Conservation (phyloP, 192 early-diverging fungal genomes). For the Coemansia sp. region DNA sequence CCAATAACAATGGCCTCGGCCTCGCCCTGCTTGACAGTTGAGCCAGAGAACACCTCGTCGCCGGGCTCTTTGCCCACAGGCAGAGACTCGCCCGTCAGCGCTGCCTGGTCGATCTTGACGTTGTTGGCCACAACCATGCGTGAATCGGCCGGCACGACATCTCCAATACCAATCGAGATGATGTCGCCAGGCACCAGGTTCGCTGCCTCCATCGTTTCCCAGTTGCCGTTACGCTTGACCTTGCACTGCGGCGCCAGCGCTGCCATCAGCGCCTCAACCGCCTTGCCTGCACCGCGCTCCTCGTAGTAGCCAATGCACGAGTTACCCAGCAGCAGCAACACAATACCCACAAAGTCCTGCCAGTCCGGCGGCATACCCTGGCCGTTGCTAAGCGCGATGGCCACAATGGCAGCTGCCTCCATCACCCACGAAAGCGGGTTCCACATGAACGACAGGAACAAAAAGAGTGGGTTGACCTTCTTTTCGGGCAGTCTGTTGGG, state of each 20-base stretch:
- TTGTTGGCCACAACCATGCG: slow-evolving; percentile 70
- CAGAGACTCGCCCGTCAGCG: slow-evolving; percentile 73
- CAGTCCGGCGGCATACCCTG: slow-evolving; percentile 70
- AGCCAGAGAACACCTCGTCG: slow-evolving; percentile 76
- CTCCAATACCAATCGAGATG: slow-evolving; percentile 81
- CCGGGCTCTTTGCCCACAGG: slow-evolving; percentile 68
- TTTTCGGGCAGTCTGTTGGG: slow-evolving; percentile 71
- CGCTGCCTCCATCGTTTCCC: slow-evolving; percentile 74
- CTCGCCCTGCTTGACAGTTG: slow-evolving; percentile 79
- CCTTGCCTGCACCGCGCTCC: slow-evolving; percentile 87
- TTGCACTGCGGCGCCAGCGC: slow-evolving; percentile 86
- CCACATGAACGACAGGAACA: slow-evolving; percentile 87
- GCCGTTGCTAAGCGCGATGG: slow-evolving; percentile 75
- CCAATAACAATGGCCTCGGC: slow-evolving; percentile 76
- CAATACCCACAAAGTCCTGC: slow-evolving; percentile 83
- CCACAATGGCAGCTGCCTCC: slow-evolving; percentile 84
- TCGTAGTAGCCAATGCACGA: slow-evolving; percentile 86
- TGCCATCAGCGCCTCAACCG: slow-evolving; percentile 92
- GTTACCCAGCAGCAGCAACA: slow-evolving; percentile 79
- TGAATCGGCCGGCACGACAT: slow-evolving; percentile 86
- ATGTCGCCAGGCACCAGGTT: slow-evolving; percentile 88
- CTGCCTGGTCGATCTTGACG: slow-evolving; percentile 71
- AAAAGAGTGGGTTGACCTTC: slow-evolving; percentile 77
- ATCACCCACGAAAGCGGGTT: slow-evolving; percentile 80
- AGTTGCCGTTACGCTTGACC: slow-evolving; percentile 82